Evolutionary conservation across 2,329 filamentous ascomycete species (phyloP).

Genomic region (Ceratocystis huliohia): DNA sequence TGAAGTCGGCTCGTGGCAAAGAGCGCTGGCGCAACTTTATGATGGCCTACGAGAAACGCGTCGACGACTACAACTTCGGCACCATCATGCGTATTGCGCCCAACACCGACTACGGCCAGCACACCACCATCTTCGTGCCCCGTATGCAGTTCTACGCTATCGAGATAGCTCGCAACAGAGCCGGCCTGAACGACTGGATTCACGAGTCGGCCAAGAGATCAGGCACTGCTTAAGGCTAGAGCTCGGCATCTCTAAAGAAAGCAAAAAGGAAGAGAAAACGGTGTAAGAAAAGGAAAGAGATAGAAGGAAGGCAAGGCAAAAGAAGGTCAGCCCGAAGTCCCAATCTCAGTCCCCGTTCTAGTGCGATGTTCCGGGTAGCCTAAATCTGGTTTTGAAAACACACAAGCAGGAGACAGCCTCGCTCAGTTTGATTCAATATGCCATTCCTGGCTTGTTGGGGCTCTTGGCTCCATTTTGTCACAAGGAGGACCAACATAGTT

Average conservation of each 20-base stretch:
- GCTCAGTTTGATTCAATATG: slow-evolving; percentile 2
- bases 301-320: not conserved
- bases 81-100: slow-evolving; percentile 75
- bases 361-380: too few species aligned
- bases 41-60: slow-evolving; percentile 81
- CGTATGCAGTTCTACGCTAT: slow-evolving; percentile 46
- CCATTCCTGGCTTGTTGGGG: not conserved
- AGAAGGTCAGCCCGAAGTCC: too few species aligned
- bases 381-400: too few species aligned
- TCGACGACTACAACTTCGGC: slow-evolving; percentile 98
- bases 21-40: slow-evolving; percentile 91
- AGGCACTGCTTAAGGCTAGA: not conserved
- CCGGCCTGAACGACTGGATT: slow-evolving; percentile 91
- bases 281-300: not conserved
- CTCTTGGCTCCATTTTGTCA: not conserved
- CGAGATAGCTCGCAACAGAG: slow-evolving; percentile 54
- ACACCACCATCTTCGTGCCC: slow-evolving; percentile 75
- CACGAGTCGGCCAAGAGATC: slow-evolving; percentile 61
- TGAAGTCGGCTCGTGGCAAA: slow-evolving; percentile 97
- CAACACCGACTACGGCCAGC: slow-evolving; percentile 71
- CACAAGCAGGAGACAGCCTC: not conserved
- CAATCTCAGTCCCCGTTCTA: too few species aligned
- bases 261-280: not conserved
- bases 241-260: not conserved
- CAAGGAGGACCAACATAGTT: not conserved